Base-by-base conservation (phyloP, 768 basidiomycete species). In the Rhodotorula paludigena region DNA sequence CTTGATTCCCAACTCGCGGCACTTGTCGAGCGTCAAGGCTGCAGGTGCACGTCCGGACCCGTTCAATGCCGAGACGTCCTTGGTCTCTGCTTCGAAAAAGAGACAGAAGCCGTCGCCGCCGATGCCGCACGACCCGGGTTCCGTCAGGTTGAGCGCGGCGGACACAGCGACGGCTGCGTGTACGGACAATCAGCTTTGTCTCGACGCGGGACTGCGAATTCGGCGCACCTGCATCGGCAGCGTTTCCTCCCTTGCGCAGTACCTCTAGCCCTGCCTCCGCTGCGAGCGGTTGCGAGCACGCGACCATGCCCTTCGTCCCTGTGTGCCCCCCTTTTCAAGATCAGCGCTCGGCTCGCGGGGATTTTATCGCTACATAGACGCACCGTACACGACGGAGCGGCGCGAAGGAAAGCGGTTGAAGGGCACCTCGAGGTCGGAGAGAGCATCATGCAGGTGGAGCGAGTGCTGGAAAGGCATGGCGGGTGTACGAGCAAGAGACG, bases 231-330 rank as follows among this genome's bases (percentile, higher is more conserved):
- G 75, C 75, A 41, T 76, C 74, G 0, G 71, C 93, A 74, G 94
- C 94, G 80, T 99, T 99, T 58, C 96, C 96, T 20, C 96, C 96
- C 78, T 87, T 88, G 60, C 87, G 82, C 33, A 99, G 81, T 71
- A 99, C 89, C 57, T 96, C 92, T 38, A 98, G 78, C 0, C 94
- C 96, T 25, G 90, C 93, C 76, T 89, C 88, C 23, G 87, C 86
- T 2, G 96, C 96, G 45, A 92, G 82, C 55, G 96, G 91, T 76
- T 99, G 96, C 33, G 89, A 89, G 36, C 87, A 88, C 14, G 91
- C 85, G 8, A 97, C 89, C 41, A 94, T 80, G 12, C 93, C 90
- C 77, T 91, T 92, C 20, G 81, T 88, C 20, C 69, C 65, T 66
- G 36, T n/a, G 33, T 5, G 21, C 16, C 12, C 2, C 25, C n/a